Conservation (phyloP, 345 rosid genomes). For the Melaleuca alternifolia region DNA sequence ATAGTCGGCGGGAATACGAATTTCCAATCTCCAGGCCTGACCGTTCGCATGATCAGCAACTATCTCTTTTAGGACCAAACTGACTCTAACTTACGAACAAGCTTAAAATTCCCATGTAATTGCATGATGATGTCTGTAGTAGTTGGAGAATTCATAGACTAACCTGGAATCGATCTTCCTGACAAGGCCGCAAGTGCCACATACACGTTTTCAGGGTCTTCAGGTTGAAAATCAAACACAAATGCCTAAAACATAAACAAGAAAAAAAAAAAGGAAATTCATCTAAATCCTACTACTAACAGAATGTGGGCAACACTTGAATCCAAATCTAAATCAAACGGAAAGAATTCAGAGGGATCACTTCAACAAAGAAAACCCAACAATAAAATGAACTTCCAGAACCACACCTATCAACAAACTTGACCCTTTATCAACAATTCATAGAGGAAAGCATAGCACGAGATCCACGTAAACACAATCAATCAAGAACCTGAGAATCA, state of each 20-base stretch:
- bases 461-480: no score
- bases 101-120: background rate
- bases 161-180: constrained; percentile 44
- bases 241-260: constrained; percentile 13
- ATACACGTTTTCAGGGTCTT: constrained; percentile 41
- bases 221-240: constrained; percentile 55
- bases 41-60: background rate
- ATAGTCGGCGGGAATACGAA: background rate
- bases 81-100: background rate
- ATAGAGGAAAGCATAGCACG: background rate
- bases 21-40: background rate
- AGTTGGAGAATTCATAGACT: background rate
- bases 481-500: constrained; percentile 23
- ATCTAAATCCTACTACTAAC: background rate
- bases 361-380: background rate
- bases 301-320: background rate
- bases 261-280: background rate
- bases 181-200: constrained; percentile 43
- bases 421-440: background rate
- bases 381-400: background rate
- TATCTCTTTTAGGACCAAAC: background rate
- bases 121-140: background rate
- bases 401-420: background rate
- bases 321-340: background rate
- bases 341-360: background rate